phyloP scores from a whole-genome alignment of 805 yeast genomes.

The Candida manassasensis region DNA sequence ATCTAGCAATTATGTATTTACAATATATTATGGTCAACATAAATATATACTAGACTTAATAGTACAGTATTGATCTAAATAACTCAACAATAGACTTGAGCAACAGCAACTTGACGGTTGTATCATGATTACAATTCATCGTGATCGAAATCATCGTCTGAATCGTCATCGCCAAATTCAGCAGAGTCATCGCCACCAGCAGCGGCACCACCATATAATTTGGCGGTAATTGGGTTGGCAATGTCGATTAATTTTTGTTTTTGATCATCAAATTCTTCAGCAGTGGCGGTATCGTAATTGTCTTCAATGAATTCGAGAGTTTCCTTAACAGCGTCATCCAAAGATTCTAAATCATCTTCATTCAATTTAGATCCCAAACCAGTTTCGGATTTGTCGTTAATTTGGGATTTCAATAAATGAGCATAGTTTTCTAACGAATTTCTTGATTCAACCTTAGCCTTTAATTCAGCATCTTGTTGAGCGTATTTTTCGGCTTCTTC shows the following conservation, averaged over 20 bases:
- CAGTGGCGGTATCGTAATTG: conserved; percentile 75
- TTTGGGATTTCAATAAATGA: conserved; percentile 43
- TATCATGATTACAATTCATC: conserved; percentile 35
- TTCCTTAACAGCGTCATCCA: conserved; percentile 83
- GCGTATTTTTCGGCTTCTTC: conserved; percentile 91
- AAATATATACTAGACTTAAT: conserved; percentile 1
- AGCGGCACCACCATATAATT: conserved; percentile 54
- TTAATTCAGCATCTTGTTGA: conserved; percentile 42
- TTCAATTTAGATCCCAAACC: conserved; percentile 72
- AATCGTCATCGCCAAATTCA: conserved; percentile 39
- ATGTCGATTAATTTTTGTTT: conserved; percentile 69
- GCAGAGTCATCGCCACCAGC: conserved; percentile 40
- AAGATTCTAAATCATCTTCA: conserved; percentile 87
- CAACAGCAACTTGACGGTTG: not conserved
- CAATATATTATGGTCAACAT: conserved; percentile 2
- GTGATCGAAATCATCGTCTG: conserved; percentile 37
- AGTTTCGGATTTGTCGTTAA: conserved; percentile 32
- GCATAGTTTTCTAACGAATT: conserved; percentile 45
- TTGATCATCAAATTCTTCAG: conserved; percentile 92
- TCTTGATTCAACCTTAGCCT: conserved; percentile 38
- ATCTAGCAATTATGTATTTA: not conserved
- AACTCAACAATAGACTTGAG: no score
- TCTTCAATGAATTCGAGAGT: conserved; percentile 83
- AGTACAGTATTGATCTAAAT: not conserved
- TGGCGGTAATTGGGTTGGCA: conserved; percentile 90